Conservation (phyloP, 2,329 filamentous ascomycete species). For the Scedosporium dehoogii region DNA sequence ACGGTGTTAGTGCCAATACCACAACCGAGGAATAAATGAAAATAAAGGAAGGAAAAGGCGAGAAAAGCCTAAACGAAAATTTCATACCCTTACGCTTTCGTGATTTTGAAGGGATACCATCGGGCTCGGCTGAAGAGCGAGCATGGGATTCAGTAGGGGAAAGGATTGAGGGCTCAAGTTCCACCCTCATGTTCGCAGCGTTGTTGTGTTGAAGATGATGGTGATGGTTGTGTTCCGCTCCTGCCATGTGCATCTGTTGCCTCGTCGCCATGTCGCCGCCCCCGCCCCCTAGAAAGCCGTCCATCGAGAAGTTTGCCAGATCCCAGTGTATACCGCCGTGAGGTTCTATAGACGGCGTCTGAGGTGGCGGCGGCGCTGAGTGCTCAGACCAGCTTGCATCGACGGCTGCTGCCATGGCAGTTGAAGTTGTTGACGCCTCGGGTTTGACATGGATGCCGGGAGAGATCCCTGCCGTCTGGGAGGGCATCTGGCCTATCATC, state of each 20-base stretch:
- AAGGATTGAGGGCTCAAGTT: neutral
- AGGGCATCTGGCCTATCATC: neutral
- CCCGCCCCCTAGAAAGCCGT: neutral
- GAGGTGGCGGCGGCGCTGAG: neutral
- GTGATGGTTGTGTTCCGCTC: neutral
- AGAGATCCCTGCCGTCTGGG: neutral
- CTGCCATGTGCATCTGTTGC: neutral
- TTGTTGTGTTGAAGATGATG: neutral
- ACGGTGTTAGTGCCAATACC: neutral
- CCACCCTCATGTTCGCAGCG: neutral
- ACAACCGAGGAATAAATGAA: neutral
- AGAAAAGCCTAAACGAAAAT: no score
- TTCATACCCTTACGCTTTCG: conserved; percentile 35
- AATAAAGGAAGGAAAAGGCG: neutral
- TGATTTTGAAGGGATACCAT: conserved; percentile 19
- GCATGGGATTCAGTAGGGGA: conserved; percentile 24
- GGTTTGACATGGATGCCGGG: neutral
- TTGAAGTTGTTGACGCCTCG: neutral
- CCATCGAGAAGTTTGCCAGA: neutral
- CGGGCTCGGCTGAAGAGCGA: conserved; percentile 31
- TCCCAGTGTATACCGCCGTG: neutral
- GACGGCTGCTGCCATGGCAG: neutral
- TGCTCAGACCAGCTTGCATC: neutral
- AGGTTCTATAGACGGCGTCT: neutral
- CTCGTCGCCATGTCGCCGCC: neutral